Base-by-base conservation (phyloP, 352 stramenopile genomes). In the Blastocystis hominis region DNA sequence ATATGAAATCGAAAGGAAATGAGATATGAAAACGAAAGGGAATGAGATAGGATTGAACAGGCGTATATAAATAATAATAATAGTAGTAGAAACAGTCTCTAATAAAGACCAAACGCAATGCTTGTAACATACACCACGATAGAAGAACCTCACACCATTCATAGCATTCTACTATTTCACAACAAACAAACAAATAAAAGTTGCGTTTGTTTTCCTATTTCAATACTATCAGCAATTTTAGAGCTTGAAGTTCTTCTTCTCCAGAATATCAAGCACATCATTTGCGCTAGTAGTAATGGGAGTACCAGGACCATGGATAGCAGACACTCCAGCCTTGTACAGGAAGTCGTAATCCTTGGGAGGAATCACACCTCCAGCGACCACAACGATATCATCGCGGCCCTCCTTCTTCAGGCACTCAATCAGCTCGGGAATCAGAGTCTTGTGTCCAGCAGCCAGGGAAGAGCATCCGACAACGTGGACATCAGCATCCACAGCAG, bases 341-440 rank as follows among this genome's bases (percentile, higher is more conserved):
- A 98, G 89, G 89, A 97, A 97, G 55, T 98, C 92, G 88, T 98
- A 98, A 90, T 98, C 95, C 91, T 96, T 91, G 34, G 93, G 94
- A 61, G 95, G 95, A 89, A 98, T 98, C 6, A 98, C 95, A 46
- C 96, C 96, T 63, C 96, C 95, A 75, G 92, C 95, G 47, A 98
- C 93, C 72, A 98, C 94, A 24, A 97, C 70, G 84, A 98, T 97
- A 89, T 98, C 91, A 44, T 94, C 93, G 36, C 93, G 94, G 64
- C 95, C 94, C 88, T 93, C 89, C n/a, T 94, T 92, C 87, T 94
- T 95, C 20, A 98, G 89, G 53, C 93, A 94, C 56, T 94, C 89
- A 68, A 98, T 94, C 47, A 98, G 90, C 40, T 92, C 92, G 7
- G 95, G 95, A 42, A 98, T 92, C 7, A 98, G 90, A 38, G 95